A percentile compares a stretch with the other conserved stretches of the same genome.
Conservation (phyloP, 768 basidiomycete species). For the Tulasnella calospora region DNA sequence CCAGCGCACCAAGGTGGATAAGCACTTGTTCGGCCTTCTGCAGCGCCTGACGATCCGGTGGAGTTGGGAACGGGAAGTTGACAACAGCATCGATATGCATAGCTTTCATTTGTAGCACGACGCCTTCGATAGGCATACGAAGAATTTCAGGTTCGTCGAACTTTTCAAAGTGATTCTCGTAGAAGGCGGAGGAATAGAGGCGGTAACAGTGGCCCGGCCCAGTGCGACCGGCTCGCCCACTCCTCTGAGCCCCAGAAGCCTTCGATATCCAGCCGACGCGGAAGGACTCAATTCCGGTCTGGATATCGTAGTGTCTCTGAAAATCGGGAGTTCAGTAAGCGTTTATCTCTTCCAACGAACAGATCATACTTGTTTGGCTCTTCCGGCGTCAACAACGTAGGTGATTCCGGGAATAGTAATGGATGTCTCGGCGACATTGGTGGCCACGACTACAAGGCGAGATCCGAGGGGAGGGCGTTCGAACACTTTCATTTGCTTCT, state of each 20-base stretch:
- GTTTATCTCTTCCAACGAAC: not conserved
- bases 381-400: constrained; percentile 95
- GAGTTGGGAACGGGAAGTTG: constrained; percentile 98
- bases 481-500: constrained; percentile 94
- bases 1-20: constrained; percentile 76
- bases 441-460: constrained; percentile 89
- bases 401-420: constrained; percentile 94
- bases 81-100: constrained; percentile 96
- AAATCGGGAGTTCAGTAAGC: not conserved
- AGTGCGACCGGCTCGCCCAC: constrained; percentile 94
- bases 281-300: constrained; percentile 84
- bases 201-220: constrained; percentile 98
- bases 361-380: constrained; percentile 76
- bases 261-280: constrained; percentile 92
- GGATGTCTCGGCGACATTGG: constrained; percentile 96
- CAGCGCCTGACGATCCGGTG: constrained; percentile 73
- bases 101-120: constrained; percentile 96
- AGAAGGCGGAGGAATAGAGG: constrained; percentile 91
- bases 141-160: constrained; percentile 90
- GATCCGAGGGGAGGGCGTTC: constrained; percentile 69
- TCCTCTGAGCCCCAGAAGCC: constrained; percentile 87
- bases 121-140: constrained; percentile 92
- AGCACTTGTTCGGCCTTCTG: constrained; percentile 77
- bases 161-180: constrained; percentile 83
- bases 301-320: constrained; percentile 76